Evolutionary conservation across 2,329 filamentous ascomycete genomes (phyloP).

Genomic region (Thermothelomyces thermophilus): DNA sequence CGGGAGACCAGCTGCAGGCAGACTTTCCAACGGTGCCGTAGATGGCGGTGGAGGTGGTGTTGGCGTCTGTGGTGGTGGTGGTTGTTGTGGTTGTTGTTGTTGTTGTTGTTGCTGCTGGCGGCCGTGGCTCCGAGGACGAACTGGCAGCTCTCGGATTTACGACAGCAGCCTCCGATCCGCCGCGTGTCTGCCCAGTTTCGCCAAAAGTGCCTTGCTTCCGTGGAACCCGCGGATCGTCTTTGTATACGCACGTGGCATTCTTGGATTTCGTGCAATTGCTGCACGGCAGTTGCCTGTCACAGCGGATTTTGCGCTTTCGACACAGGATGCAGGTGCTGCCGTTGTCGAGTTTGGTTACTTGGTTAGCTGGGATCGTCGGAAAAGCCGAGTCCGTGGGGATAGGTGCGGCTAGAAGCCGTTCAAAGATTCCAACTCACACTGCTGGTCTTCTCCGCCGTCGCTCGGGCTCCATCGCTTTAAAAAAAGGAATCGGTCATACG

Average conservation of each 20-base stretch:
- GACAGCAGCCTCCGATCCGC: too few species aligned
- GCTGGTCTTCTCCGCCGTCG: slow-evolving; percentile 19
- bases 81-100: too few species aligned
- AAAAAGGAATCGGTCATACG: too few species aligned
- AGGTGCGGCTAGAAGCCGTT: too few species aligned
- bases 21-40: too few species aligned
- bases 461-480: slow-evolving; percentile 14
- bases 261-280: slow-evolving; percentile 36
- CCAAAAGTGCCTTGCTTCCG: not conserved
- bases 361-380: not conserved
- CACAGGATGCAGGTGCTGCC: slow-evolving; percentile 37
- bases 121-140: too few species aligned
- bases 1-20: not conserved
- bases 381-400: too few species aligned
- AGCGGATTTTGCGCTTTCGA: slow-evolving; percentile 39
- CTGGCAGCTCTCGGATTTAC: slow-evolving; percentile 5
- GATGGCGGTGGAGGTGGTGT: too few species aligned
- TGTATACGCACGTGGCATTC: slow-evolving; percentile 31
- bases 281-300: slow-evolving; percentile 36
- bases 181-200: not conserved
- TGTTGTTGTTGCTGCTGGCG: too few species aligned
- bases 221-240: slow-evolving; percentile 17
- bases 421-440: slow-evolving; percentile 16
- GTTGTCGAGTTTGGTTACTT: not conserved
- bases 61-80: too few species aligned